Percentiles rank a stretch among this genome's conserved stretches.
Conservation (phyloP, 2,329 filamentous ascomycete genomes). For the Mycosphaerella sp. region DNA sequence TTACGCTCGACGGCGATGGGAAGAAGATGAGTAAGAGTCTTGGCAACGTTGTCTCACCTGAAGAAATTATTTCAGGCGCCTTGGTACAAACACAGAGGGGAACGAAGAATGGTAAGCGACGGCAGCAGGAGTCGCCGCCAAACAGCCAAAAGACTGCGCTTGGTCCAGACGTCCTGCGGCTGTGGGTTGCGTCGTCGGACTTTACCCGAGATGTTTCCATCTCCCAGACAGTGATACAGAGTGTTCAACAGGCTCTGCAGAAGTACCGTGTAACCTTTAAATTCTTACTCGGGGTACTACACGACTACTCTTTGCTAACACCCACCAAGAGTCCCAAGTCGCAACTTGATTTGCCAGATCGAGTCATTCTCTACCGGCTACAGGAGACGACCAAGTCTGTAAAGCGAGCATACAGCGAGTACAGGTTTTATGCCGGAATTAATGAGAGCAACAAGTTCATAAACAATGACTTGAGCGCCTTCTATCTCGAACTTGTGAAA, state of each 20-base stretch:
- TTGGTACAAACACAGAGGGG: constrained; percentile 57
- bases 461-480: constrained; percentile 75
- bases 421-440: constrained; percentile 77
- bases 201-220: constrained; percentile 85
- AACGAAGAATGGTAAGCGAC: constrained; percentile 41
- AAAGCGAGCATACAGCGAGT: constrained; percentile 57
- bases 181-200: constrained; percentile 90
- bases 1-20: constrained; percentile 81
- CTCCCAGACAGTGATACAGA: constrained; percentile 67
- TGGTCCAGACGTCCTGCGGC: constrained; percentile 76
- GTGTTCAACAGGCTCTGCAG: constrained; percentile 68
- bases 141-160: constrained; percentile 41
- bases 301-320: constrained; percentile 34
- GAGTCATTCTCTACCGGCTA: constrained; percentile 72
- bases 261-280: constrained; percentile 89
- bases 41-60: constrained; percentile 77
- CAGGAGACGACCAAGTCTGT: constrained; percentile 60
- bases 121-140: constrained; percentile 24
- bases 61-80: constrained; percentile 77
- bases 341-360: constrained; percentile 45
- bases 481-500: constrained; percentile 90
- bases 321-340: constrained; percentile 9
- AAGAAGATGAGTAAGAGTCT: constrained; percentile 99
- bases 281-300: constrained; percentile 70
- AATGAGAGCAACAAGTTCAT: constrained; percentile 73